Evolutionary conservation across 2,329 filamentous ascomycete genomes (phyloP).

Genomic region (Trichophyton schoenleinii): DNA sequence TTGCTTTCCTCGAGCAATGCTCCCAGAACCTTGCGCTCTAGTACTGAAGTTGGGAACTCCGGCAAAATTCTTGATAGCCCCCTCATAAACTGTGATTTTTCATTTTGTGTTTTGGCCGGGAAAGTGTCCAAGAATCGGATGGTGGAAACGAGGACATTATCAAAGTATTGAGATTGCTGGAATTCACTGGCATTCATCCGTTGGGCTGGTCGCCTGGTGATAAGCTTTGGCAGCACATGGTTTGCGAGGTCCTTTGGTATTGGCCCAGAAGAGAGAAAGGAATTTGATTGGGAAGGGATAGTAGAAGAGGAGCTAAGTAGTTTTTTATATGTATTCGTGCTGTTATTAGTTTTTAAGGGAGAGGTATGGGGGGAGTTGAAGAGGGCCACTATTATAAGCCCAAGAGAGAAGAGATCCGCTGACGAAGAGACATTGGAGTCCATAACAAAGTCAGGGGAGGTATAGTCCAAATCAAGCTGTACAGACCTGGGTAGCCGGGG

Average conservation of each 20-base stretch:
- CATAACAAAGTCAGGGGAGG: constrained; percentile 85
- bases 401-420: constrained; percentile 88
- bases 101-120: constrained; percentile 78
- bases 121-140: constrained; percentile 88
- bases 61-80: constrained; percentile 76
- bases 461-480: constrained; percentile 84
- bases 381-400: constrained; percentile 72
- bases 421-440: constrained; percentile 75
- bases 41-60: constrained; percentile 83
- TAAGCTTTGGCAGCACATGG: constrained; percentile 69
- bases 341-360: constrained; percentile 70
- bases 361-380: constrained; percentile 92
- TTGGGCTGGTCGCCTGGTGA: constrained; percentile 76
- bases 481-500: constrained; percentile 67
- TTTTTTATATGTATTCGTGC: constrained; percentile 71
- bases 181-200: constrained; percentile 81
- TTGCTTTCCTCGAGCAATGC: constrained; percentile 87
- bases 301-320: constrained; percentile 66
- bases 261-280: constrained; percentile 66
- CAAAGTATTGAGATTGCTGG: constrained; percentile 89
- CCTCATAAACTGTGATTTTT: constrained; percentile 84
- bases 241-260: constrained; percentile 66
- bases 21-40: constrained; percentile 88
- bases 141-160: constrained; percentile 91
- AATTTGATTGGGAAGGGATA: constrained; percentile 67